A percentile compares a stretch with the other conserved stretches of the same genome.
Conservation (phyloP, 148 eudicot species). For the Persicaria maculosa region DNA sequence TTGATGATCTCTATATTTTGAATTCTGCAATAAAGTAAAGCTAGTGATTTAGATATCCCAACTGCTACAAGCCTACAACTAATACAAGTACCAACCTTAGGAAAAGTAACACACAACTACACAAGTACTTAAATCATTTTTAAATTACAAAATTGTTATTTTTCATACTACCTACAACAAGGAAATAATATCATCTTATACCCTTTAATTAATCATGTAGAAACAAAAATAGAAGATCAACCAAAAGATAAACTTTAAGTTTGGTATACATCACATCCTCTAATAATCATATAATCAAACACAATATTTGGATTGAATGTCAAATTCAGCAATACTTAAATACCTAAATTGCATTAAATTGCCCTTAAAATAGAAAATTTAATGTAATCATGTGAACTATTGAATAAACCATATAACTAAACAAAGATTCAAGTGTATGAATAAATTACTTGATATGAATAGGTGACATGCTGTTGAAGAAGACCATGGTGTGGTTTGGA, state of each 20-base stretch:
- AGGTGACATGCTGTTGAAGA: slow-evolving; percentile 93
- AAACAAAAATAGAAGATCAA: neutral
- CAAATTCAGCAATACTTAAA: too few species aligned
- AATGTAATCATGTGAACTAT: too few species aligned
- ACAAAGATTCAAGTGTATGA: neutral
- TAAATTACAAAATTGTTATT: neutral
- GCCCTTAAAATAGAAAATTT: too few species aligned
- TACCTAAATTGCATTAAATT: too few species aligned
- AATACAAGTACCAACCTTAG: neutral
- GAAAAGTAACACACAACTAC: neutral
- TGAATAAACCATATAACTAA: too few species aligned
- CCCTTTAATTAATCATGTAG: neutral
- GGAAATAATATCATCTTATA: neutral
- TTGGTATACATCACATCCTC: too few species aligned
- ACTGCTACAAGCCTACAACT: slow-evolving; percentile 5
- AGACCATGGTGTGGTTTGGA: slow-evolving; percentile 61
- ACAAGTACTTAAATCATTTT: too few species aligned
- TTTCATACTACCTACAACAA: neutral
- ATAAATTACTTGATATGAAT: slow-evolving; percentile 84
- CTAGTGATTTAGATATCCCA: slow-evolving; percentile 8
- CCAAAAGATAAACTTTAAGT: too few species aligned
- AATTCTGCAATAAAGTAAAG: neutral
- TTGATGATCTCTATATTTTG: neutral
- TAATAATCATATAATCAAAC: too few species aligned
- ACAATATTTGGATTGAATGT: too few species aligned